phyloP scores from a whole-genome alignment of 2,329 filamentous ascomycete species.

The Aschersonia sp. region DNA sequence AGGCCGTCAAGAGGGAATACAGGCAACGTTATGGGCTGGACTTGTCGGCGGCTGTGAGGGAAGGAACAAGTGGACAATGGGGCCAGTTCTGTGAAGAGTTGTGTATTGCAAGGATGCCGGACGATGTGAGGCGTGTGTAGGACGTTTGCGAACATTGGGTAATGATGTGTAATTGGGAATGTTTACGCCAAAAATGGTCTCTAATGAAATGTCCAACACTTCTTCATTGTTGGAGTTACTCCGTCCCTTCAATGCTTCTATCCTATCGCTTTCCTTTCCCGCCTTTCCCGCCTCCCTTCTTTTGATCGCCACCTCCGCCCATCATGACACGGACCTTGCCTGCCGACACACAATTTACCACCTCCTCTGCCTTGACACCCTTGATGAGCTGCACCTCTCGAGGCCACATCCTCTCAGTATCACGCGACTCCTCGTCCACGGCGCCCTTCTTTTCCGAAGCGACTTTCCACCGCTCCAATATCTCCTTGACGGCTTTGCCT shows the following conservation, averaged over 20 bases:
- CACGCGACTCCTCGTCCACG: slow-evolving; percentile 44
- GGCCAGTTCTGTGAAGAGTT: slow-evolving; percentile 62
- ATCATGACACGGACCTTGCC: slow-evolving; percentile 70
- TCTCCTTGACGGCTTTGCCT: slow-evolving; percentile 84
- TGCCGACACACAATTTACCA: slow-evolving; percentile 68
- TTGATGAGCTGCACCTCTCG: slow-evolving; percentile 76
- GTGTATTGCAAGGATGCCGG: slow-evolving; percentile 46
- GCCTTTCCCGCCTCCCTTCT: slow-evolving; percentile 20
- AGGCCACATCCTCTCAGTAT: slow-evolving; percentile 69
- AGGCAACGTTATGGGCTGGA: slow-evolving; percentile 59
- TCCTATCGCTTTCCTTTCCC: slow-evolving; percentile 6
- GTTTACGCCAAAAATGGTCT: too few species aligned
- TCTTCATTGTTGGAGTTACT: too few species aligned
- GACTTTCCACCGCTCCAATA: slow-evolving; percentile 66
- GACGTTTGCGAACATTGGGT: neutral
- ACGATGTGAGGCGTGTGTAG: slow-evolving; percentile 39
- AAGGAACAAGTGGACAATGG: slow-evolving; percentile 65
- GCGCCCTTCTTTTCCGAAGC: slow-evolving; percentile 45
- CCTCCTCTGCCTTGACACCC: slow-evolving; percentile 66
- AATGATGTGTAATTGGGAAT: too few species aligned
- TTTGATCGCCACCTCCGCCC: slow-evolving; percentile 31
- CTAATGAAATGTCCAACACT: too few species aligned
- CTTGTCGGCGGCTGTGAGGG: slow-evolving; percentile 64
- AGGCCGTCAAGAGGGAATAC: slow-evolving; percentile 67
- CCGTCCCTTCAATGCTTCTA: too few species aligned